Percentiles rank a stretch among this genome's conserved stretches.
phyloP scores from a whole-genome alignment of 75 land plant genomes.

The Pseudotsuga menziesii region DNA sequence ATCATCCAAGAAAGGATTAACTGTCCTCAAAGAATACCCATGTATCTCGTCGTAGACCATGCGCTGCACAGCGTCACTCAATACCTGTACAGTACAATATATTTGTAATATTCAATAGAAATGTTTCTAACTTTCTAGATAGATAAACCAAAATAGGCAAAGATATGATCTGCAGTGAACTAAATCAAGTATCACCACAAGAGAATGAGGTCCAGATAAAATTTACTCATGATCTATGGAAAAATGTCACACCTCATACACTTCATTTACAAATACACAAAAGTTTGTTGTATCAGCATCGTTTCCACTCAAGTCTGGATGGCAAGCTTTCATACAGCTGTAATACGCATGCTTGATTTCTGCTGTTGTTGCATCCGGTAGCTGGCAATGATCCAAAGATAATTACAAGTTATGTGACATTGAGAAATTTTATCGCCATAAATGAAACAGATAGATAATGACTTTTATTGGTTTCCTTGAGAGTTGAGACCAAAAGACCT shows the following conservation, averaged over 20 bases:
- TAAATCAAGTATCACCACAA: not conserved
- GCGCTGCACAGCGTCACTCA: slow-evolving; percentile 94
- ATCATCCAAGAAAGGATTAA: slow-evolving; percentile 77
- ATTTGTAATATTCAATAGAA: not conserved
- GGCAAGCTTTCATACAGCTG: slow-evolving; percentile 96
- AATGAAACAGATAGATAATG: not conserved
- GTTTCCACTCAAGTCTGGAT: slow-evolving; percentile 90
- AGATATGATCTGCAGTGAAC: not conserved
- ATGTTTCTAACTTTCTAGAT: slow-evolving; percentile 1
- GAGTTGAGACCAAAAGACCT: not conserved
- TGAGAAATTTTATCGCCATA: not conserved
- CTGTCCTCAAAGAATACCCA: slow-evolving; percentile 82
- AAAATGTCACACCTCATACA: slow-evolving; percentile 71
- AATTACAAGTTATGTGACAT: not conserved
- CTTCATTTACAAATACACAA: slow-evolving; percentile 96
- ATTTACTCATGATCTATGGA: not conserved
- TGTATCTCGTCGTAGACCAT: slow-evolving; percentile 96
- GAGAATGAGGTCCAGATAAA: not conserved
- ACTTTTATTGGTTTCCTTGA: not conserved
- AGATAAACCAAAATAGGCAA: not conserved
- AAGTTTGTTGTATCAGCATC: slow-evolving; percentile 76
- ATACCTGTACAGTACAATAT: slow-evolving; percentile 49
- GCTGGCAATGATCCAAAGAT: slow-evolving; percentile 31
- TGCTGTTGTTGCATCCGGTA: slow-evolving; percentile 83
- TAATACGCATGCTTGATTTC: slow-evolving; percentile 95